Evolutionary conservation across 2,329 filamentous ascomycete species (phyloP).

Genomic region (Apiospora malaysiana): DNA sequence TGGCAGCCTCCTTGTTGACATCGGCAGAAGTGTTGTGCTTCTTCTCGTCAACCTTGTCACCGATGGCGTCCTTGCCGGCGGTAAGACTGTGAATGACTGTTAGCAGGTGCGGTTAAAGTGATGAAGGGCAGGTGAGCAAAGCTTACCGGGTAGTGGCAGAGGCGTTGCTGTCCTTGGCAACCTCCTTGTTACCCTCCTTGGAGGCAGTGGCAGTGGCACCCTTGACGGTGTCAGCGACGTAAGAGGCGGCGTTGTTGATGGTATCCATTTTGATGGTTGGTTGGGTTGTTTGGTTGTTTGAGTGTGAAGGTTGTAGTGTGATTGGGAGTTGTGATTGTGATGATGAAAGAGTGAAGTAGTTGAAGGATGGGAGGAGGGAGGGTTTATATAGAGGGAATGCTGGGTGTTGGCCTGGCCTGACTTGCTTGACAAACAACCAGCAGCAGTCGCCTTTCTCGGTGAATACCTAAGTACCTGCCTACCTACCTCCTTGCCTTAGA

Average conservation of each 20-base stretch:
- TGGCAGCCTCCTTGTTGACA: constrained; percentile 43
- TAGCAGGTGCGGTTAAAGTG: not conserved
- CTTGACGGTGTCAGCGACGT: constrained; percentile 70
- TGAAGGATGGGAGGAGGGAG: not conserved
- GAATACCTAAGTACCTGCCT: not conserved
- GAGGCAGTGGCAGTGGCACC: constrained; percentile 56
- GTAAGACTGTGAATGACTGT: constrained; percentile 34
- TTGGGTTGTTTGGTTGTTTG: not conserved
- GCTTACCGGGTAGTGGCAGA: constrained; percentile 52
- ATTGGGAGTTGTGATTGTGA: constrained; percentile 4
- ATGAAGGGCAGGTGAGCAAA: not conserved
- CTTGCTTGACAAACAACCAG: not conserved
- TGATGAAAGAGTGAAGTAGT: not conserved
- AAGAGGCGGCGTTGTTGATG: constrained; percentile 68
- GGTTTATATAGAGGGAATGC: constrained; percentile 20
- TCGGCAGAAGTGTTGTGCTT: constrained; percentile 42
- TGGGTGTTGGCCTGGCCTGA: not conserved
- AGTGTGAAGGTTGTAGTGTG: constrained; percentile 1
- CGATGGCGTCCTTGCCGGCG: constrained; percentile 55
- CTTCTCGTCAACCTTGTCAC: constrained; percentile 53
- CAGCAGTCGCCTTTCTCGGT: constrained; percentile 26
- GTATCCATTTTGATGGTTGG: constrained; percentile 53
- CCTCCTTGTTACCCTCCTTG: constrained; percentile 74
- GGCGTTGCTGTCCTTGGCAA: constrained; percentile 67
- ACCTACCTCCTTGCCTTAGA: not conserved